Percentiles rank a stretch among this genome's conserved stretches.
Evolutionary conservation across 495 filamentous ascomycete genomes (phyloP).

Genomic region (Neurospora terricola): DNA sequence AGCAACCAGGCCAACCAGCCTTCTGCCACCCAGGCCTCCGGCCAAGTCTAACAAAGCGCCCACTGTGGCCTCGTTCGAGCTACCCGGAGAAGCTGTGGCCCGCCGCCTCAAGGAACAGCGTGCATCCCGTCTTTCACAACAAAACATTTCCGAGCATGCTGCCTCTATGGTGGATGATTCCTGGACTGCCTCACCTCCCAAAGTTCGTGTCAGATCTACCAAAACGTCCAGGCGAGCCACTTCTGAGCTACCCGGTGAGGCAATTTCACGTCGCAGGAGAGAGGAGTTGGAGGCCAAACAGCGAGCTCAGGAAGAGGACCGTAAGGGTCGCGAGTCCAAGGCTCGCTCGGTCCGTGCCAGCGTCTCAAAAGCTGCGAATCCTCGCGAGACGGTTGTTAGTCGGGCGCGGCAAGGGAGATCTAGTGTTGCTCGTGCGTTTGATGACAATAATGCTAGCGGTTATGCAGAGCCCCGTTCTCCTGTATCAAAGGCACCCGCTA

Average conservation of each 20-base stretch:
- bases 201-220: slow-evolving; percentile 43
- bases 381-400: slow-evolving; percentile 47
- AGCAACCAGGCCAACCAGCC: slow-evolving; percentile 28
- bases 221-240: slow-evolving; percentile 51
- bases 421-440: slow-evolving; percentile 4
- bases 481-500: not conserved
- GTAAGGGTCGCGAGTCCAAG: slow-evolving; percentile 51
- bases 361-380: slow-evolving; percentile 17
- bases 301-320: slow-evolving; percentile 48
- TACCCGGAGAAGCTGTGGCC: slow-evolving; percentile 63
- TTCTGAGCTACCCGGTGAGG: slow-evolving; percentile 67
- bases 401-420: slow-evolving; percentile 42
- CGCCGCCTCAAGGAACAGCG: slow-evolving; percentile 47
- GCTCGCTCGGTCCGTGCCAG: slow-evolving; percentile 47
- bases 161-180: slow-evolving; percentile 14
- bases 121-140: slow-evolving; percentile 35
- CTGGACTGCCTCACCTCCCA: slow-evolving; percentile 20
- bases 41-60: slow-evolving; percentile 50
- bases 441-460: slow-evolving; percentile 9
- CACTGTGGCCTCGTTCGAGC: slow-evolving; percentile 56
- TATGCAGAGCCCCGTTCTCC: not conserved
- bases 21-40: slow-evolving; percentile 35
- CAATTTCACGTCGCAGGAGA: slow-evolving; percentile 56
- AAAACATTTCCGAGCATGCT: slow-evolving; percentile 20
- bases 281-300: slow-evolving; percentile 56